Evolutionary conservation across 2,329 filamentous ascomycete species (phyloP).

Genomic region (Bertia moriformis): DNA sequence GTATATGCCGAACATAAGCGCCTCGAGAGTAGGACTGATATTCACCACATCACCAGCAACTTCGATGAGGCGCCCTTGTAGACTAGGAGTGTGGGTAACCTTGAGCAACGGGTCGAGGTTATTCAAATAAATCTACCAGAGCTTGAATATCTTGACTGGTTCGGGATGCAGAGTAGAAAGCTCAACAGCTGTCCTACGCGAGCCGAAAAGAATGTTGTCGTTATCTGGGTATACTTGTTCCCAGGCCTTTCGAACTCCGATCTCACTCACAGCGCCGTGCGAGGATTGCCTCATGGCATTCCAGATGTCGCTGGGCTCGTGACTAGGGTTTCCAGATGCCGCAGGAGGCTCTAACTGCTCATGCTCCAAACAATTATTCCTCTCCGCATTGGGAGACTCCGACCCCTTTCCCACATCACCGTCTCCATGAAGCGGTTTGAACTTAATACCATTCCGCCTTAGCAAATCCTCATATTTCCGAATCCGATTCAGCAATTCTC

Average conservation of each 20-base stretch:
- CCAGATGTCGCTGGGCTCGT: neutral
- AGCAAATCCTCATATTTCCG: slow-evolving; percentile 55
- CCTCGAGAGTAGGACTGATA: slow-evolving; percentile 42
- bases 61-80: slow-evolving; percentile 50
- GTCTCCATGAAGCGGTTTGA: slow-evolving; percentile 46
- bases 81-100: slow-evolving; percentile 49
- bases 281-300: neutral
- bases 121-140: slow-evolving; percentile 58
- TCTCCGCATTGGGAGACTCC: too few species aligned
- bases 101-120: slow-evolving; percentile 59
- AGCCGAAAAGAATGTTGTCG: slow-evolving; percentile 38
- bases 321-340: too few species aligned
- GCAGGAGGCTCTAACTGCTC: neutral
- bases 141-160: slow-evolving; percentile 42
- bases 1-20: slow-evolving; percentile 55
- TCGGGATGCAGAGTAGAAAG: slow-evolving; percentile 30
- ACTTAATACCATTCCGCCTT: slow-evolving; percentile 50
- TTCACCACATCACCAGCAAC: slow-evolving; percentile 38
- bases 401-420: too few species aligned
- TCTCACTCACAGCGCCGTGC: neutral
- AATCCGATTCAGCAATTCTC: slow-evolving; percentile 55
- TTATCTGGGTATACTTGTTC: slow-evolving; percentile 13
- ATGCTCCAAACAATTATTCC: too few species aligned
- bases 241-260: neutral
- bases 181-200: slow-evolving; percentile 22